These are phyloP conservation scores for Sporothrix mexicana DNA, from an alignment of 2,329 filamentous ascomycete genomes.

Conservation along the genomic window DNA sequence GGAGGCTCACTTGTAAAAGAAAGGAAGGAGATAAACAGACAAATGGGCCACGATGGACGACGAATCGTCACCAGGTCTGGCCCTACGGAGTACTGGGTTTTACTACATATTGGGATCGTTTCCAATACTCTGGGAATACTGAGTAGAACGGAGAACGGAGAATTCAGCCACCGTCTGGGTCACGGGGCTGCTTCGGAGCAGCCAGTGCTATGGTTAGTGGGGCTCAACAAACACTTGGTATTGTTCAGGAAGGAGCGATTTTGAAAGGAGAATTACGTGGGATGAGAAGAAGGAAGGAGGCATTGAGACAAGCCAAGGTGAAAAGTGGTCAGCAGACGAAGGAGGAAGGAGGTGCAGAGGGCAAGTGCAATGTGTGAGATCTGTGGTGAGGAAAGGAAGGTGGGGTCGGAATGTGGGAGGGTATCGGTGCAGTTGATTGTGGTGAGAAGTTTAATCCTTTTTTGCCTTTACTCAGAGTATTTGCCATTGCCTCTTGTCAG, in stretches of 20 bases:
- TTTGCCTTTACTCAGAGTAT: not conserved
- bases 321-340: not conserved
- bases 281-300: not conserved
- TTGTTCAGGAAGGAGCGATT: slow-evolving; percentile 9
- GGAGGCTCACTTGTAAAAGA: not conserved
- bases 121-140: not conserved
- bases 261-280: not conserved
- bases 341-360: not conserved
- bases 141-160: not conserved
- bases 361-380: not conserved
- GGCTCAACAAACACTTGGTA: not conserved
- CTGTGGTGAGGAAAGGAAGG: not conserved
- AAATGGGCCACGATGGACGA: not conserved
- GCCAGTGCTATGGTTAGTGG: not conserved
- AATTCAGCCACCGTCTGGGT: not conserved
- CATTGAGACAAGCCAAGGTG: not conserved
- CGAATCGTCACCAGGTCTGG: not conserved
- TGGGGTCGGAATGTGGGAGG: not conserved
- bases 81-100: not conserved
- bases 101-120: not conserved
- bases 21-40: not conserved
- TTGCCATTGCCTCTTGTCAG: not conserved
- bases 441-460: slow-evolving; percentile 26
- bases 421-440: not conserved
- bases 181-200: slow-evolving; percentile 8